Evolutionary conservation across 352 stramenopile species (phyloP), one percentile per base, ranked within the genome.

Genomic region (Pythium dissimile): DNA sequence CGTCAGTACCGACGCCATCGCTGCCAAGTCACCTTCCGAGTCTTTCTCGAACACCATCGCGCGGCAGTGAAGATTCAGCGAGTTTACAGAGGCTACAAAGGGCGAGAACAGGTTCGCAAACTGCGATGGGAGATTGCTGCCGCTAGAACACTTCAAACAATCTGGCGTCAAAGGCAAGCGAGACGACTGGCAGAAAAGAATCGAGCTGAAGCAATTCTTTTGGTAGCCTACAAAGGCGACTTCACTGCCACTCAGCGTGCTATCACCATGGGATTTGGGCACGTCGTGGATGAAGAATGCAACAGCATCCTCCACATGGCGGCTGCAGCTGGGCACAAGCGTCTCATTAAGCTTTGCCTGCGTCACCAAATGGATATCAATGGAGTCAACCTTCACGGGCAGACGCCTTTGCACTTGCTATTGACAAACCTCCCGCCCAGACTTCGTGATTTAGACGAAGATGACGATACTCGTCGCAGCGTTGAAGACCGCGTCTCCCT

Each of bases 291-390:
- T 52, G 57, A 47, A 3, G 71, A 88, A 13, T 72, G 80, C 9
- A 91, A 94, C 48, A 66, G 66, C 1, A 80, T 96, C 48, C 55
- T 96, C 1, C 85, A 95, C 51, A 65, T 87, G 34, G 78, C 79
- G 1, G 78, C 79, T 2, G 72, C 75, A 10, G 77, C 77, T 45
- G 80, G 80, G 5, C 73, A 84, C 63, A 92, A 92, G 49, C 76
- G 86, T 9, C 46, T 95, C 5, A 69, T 94, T 2, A 96, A 96
- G 51, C 67, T 95, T 16, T 94, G 85, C 64, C 60, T 94, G 21
- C 84, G 86, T 34, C 67, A 74, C 51, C 69, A 69, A 15, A 80
- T 96, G 43, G 75, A 93, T 13, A 75, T 94, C 24, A 93, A 91
- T 46, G 60, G 62, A 1, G 62, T 72, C 12, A 96, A 93, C 28